Percentiles rank a stretch among this genome's conserved stretches.
Evolutionary conservation across 2,329 filamentous ascomycete species (phyloP).

Genomic region (Alternaria dauci): DNA sequence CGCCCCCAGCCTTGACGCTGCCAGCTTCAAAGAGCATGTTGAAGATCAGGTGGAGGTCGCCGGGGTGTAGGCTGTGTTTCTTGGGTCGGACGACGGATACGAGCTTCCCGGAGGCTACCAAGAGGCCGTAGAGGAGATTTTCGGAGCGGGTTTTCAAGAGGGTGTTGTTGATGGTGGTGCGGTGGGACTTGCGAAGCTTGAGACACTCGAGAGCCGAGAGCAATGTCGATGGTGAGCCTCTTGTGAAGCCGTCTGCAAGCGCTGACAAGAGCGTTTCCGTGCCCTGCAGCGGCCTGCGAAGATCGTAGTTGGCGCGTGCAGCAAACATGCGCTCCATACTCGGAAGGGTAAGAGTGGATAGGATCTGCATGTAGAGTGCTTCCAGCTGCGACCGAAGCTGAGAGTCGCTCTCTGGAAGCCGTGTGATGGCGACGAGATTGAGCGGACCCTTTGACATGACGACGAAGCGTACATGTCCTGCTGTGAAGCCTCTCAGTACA

Average conservation of each 20-base stretch:
- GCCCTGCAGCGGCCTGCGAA: constrained; percentile 87
- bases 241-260: constrained; percentile 91
- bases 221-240: constrained; percentile 86
- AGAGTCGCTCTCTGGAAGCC: constrained; percentile 87
- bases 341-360: constrained; percentile 92
- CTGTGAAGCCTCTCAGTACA: constrained; percentile 81
- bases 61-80: constrained; percentile 93
- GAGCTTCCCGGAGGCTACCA: constrained; percentile 89
- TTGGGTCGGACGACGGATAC: constrained; percentile 95
- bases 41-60: constrained; percentile 95
- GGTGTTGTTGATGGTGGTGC: constrained; percentile 84
- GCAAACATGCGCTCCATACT: constrained; percentile 86
- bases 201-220: constrained; percentile 92
- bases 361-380: constrained; percentile 96
- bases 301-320: constrained; percentile 89
- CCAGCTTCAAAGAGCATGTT: constrained; percentile 99
- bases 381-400: constrained; percentile 90
- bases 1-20: constrained; percentile 87
- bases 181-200: constrained; percentile 87
- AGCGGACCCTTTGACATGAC: constrained; percentile 84
- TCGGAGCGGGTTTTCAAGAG: constrained; percentile 80
- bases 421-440: constrained; percentile 92
- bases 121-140: constrained; percentile 87
- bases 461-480: constrained; percentile 86
- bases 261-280: constrained; percentile 92